Conservation (phyloP, 1,284 basidiomycete genomes). For the Papiliotrema nemorosa region DNA sequence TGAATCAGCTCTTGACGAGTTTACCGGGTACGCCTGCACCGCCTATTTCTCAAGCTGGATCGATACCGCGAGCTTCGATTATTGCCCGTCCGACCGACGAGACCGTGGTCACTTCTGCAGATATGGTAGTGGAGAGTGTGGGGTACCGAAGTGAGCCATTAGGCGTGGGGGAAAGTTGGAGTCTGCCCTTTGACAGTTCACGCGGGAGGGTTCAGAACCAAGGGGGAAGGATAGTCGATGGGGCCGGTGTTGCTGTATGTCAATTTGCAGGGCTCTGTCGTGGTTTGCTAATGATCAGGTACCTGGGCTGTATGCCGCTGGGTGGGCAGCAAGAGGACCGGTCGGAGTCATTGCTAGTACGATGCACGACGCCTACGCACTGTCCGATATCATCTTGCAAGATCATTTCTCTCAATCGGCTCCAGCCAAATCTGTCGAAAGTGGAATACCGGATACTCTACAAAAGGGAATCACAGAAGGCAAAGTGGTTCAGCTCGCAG, state of each 20-base stretch:
- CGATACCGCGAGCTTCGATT: slow-evolving; percentile 8
- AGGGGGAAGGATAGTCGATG: slow-evolving; percentile 45
- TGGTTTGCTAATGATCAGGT: slow-evolving; percentile 29
- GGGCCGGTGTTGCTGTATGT: slow-evolving; percentile 38
- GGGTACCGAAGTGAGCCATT: slow-evolving; percentile 76
- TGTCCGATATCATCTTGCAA: slow-evolving; percentile 33
- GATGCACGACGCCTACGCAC: slow-evolving; percentile 83
- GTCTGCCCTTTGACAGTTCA: slow-evolving; percentile 48
- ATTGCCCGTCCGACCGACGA: slow-evolving; percentile 63
- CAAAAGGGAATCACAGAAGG: slow-evolving; percentile 18
- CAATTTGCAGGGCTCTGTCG: not conserved
- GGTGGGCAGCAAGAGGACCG: slow-evolving; percentile 91
- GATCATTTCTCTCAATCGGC: slow-evolving; percentile 25
- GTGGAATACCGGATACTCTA: slow-evolving; percentile 28
- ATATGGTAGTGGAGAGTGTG: slow-evolving; percentile 80
- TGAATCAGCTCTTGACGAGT: slow-evolving; percentile 35
- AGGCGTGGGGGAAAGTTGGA: slow-evolving; percentile 20
- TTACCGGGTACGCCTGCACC: slow-evolving; percentile 14
- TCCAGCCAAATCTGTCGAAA: slow-evolving; percentile 5
- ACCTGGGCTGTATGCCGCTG: slow-evolving; percentile 79
- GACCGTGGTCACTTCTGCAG: slow-evolving; percentile 58
- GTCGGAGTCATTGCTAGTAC: slow-evolving; percentile 89
- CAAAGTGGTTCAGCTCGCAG: slow-evolving; percentile 34
- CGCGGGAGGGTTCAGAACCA: slow-evolving; percentile 45
- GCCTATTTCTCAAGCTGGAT: slow-evolving; percentile 10